Base-by-base conservation (phyloP, 768 basidiomycete genomes). In the Jaapia argillacea region DNA sequence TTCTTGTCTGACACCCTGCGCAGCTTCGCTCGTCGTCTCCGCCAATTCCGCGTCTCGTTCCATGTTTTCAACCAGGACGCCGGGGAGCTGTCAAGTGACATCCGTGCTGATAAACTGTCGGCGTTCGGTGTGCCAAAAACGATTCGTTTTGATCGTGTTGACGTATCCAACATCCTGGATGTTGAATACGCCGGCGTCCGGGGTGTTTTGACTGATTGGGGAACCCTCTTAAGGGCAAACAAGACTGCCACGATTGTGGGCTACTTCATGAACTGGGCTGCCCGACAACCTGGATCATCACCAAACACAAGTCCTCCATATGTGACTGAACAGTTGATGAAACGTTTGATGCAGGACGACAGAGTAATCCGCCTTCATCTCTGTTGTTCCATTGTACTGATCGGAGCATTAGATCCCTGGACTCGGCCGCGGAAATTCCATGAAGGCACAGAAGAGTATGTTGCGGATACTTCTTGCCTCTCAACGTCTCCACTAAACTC, bases 111-210 rank as follows among this genome's bases (percentile, higher is more conserved):
- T 14, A 6, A 6, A 0, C 40, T 58, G 24, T 4, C 49, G 1
- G 23, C 41, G 2, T 52, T 39, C 22, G 55, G 53, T 5, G 26
- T 66, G 25, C 53, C 60, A 1, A 6, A 58, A 0, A 50, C 53
- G 0, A 50, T 45, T 10, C 46, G 49, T 18, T 75, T 73, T 41
- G 68, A 75, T 47, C 64, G 74, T 1, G 65, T 75, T 36, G 64
- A 71, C 16, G 67, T 70, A 5, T 73, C 74, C 3, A 75, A 73
- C 45, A 68, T 71, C 28, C 41, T 70, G 43, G 71, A 75, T 43
- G 40, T 36, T 7, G 61, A 67, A 13, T 72, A 71, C 35, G 60
- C 61, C 20, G 71, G 71, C 7, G 54, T 69, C 7, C 45, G 42
- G 13, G 24, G 40, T 1, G 60, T 69, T 14, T 48, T 70, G 6